Conservation (phyloP, 192 early-diverging fungal species). For the Thoreauomyces humboldtii region DNA sequence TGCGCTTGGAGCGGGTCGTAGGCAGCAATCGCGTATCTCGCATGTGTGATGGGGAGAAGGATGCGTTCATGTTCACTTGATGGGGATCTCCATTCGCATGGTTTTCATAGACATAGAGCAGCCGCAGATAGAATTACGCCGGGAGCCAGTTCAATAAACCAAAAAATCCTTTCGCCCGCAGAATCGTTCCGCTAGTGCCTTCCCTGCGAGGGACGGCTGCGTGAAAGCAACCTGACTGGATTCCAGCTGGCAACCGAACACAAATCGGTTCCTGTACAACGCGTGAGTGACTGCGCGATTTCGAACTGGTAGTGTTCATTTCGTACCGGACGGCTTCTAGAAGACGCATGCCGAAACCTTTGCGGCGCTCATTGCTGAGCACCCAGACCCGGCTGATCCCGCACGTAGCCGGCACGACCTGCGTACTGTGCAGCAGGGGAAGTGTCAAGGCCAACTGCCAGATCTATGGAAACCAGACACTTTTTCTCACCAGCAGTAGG, state of each 20-base stretch:
- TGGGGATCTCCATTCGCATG: too few relatives aligned
- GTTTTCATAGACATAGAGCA: too few relatives aligned
- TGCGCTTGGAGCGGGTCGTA: conserved; percentile 87
- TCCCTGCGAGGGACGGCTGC: conserved; percentile 50
- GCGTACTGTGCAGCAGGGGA: neutral
- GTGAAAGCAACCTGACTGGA: conserved; percentile 45
- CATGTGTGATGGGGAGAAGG: conserved; percentile 56
- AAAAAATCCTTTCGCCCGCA: conserved; percentile 50
- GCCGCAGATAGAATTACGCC: too few relatives aligned
- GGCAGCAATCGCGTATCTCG: conserved; percentile 71
- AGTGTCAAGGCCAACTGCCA: neutral
- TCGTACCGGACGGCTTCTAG: conserved; percentile 37
- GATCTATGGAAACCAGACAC: neutral
- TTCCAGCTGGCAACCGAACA: conserved; percentile 41
- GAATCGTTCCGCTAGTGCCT: conserved; percentile 41
- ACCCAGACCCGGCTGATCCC: conserved; percentile 62
- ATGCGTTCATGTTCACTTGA: conserved; percentile 50
- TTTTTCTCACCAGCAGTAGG: neutral
- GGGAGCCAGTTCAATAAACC: conserved; percentile 31
- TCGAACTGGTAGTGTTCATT: too few relatives aligned
- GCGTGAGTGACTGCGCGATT: too few relatives aligned
- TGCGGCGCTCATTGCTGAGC: conserved; percentile 35
- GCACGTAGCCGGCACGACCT: conserved; percentile 30
- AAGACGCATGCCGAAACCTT: conserved; percentile 41
- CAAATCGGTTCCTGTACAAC: conserved; percentile 27